Conservation (phyloP, 345 rosid genomes). For the Hypericum perforatum region DNA sequence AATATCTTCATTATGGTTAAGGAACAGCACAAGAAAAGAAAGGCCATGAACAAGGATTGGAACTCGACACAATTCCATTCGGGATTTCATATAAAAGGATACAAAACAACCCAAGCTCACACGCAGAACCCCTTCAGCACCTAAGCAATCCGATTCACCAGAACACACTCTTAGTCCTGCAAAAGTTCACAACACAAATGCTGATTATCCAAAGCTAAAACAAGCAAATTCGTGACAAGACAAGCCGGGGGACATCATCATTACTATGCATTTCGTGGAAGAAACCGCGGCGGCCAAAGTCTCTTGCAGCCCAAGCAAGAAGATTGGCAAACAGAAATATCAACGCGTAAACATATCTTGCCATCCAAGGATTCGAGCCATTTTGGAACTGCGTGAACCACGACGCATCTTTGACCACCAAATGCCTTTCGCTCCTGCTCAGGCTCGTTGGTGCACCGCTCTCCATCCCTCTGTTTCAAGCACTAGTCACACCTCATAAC, state of each 20-base stretch:
- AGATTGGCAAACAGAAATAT: constrained; percentile 70
- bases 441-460: constrained; percentile 25
- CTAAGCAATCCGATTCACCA: constrained; percentile 70
- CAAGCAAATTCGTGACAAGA: too few relatives aligned
- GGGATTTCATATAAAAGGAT: constrained; percentile 37
- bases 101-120: constrained; percentile 97
- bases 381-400: constrained; percentile 77
- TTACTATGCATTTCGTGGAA: constrained; percentile 63
- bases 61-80: neutral
- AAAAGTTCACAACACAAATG: too few relatives aligned
- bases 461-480: constrained; percentile 30
- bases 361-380: constrained; percentile 92
- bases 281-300: constrained; percentile 50
- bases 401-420: constrained; percentile 33
- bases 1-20: constrained; percentile 43
- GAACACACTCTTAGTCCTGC: constrained; percentile 64
- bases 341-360: constrained; percentile 72
- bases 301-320: constrained; percentile 86
- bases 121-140: constrained; percentile 85
- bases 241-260: too few relatives aligned
- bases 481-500: too few relatives aligned
- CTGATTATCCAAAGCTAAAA: too few relatives aligned
- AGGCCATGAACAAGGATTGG: neutral
- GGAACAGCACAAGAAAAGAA: neutral
- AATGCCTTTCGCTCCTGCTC: constrained; percentile 22